Percentiles rank a stretch among this genome's conserved stretches.
phyloP scores from a whole-genome alignment of 78 protist species.

The Dictyostelium capitatum region DNA sequence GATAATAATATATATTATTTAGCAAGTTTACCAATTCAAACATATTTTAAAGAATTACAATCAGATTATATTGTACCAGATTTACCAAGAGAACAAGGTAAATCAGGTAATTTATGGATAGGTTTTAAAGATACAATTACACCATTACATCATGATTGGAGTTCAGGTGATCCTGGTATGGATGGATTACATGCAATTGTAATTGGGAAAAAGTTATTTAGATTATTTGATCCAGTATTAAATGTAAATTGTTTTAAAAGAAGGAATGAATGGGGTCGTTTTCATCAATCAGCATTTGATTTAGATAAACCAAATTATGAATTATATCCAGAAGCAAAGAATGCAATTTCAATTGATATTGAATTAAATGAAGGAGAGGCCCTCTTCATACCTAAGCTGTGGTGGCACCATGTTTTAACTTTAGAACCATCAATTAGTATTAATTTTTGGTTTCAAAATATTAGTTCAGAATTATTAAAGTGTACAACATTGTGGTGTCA shows the following conservation, averaged over 20 bases:
- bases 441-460: slow-evolving; percentile 87
- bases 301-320: slow-evolving; percentile 41
- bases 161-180: slow-evolving; percentile 85
- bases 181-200: slow-evolving; percentile 83
- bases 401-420: slow-evolving; percentile 88
- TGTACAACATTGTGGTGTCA: background rate
- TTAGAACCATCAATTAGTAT: slow-evolving; percentile 46
- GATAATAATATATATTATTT: slow-evolving; percentile 35
- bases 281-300: slow-evolving; percentile 77
- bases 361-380: slow-evolving; percentile 68
- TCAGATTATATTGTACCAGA: slow-evolving; percentile 60
- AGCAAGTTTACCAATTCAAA: slow-evolving; percentile 77
- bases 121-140: slow-evolving; percentile 76
- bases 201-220: slow-evolving; percentile 50
- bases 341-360: slow-evolving; percentile 11
- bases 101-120: slow-evolving; percentile 79
- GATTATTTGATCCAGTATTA: slow-evolving; percentile 37
- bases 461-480: slow-evolving; percentile 56
- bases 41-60: slow-evolving; percentile 48
- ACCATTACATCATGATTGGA: slow-evolving; percentile 80
- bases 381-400: slow-evolving; percentile 84
- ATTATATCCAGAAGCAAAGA: slow-evolving; percentile 42
- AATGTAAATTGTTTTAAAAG: slow-evolving; percentile 29
- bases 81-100: slow-evolving; percentile 43
- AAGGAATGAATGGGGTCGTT: slow-evolving; percentile 63